Evolutionary conservation across 2,329 filamentous ascomycete species (phyloP).

Genomic region (Biscogniauxia marginata): DNA sequence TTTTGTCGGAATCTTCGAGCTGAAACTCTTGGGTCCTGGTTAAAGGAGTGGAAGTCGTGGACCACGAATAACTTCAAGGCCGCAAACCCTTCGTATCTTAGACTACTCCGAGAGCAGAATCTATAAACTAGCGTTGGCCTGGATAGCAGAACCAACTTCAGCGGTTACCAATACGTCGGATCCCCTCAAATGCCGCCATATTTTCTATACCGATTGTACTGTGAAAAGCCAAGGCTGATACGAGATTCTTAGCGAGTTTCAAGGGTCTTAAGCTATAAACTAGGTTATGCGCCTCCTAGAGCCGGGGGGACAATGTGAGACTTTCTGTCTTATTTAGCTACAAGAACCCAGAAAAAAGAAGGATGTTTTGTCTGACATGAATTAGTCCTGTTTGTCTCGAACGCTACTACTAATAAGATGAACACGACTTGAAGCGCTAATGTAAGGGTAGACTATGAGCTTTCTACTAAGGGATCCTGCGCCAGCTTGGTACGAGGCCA

Average conservation of each 20-base stretch:
- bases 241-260: conserved; percentile 57
- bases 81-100: no score
- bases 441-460: neutral
- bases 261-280: conserved; percentile 35
- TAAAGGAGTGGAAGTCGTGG: neutral
- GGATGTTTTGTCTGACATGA: neutral
- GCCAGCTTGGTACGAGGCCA: neutral
- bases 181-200: no score
- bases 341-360: neutral
- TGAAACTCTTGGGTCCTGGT: neutral
- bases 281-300: conserved; percentile 9
- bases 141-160: neutral
- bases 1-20: neutral
- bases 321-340: neutral
- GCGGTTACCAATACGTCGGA: neutral
- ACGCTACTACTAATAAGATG: neutral
- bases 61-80: neutral
- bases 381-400: neutral
- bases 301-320: neutral
- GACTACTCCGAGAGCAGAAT: neutral
- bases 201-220: neutral
- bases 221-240: conserved; percentile 40
- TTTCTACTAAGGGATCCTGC: neutral
- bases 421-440: neutral
- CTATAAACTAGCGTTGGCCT: neutral